A percentile compares a stretch with the other conserved stretches of the same genome.
These are phyloP conservation scores for Pilatotrama ljubarskyi DNA, from an alignment of 768 basidiomycete genomes.

Conservation along the genomic window DNA sequence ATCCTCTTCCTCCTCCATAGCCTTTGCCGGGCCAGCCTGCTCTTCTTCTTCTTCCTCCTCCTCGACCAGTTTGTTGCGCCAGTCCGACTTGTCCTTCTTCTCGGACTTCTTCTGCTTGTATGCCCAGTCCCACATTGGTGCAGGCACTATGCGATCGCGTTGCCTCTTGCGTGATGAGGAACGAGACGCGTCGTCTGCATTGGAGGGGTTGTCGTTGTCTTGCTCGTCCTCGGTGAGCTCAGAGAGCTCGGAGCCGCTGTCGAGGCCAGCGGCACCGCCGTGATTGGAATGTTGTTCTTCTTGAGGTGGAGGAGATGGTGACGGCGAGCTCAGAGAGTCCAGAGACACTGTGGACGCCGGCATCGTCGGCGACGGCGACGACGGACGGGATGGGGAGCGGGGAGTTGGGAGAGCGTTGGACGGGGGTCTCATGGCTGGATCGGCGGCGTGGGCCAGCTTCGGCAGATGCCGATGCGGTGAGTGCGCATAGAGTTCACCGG, in stretches of 20 bases:
- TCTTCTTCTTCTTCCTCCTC: constrained; percentile 52
- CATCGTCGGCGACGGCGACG: constrained; percentile 35
- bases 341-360: constrained; percentile 63
- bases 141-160: constrained; percentile 67
- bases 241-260: constrained; percentile 75
- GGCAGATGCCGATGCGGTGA: constrained; percentile 12
- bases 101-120: constrained; percentile 43
- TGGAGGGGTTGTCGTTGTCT: constrained; percentile 41
- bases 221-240: constrained; percentile 84
- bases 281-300: constrained; percentile 31
- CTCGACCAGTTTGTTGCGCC: constrained; percentile 35
- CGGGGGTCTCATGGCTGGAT: constrained; percentile 1
- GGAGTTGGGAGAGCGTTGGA: background rate
- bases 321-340: constrained; percentile 66
- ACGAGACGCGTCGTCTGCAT: constrained; percentile 28
- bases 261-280: constrained; percentile 44
- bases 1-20: constrained; percentile 66
- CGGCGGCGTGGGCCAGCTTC: constrained; percentile 21
- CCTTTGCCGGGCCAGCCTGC: constrained; percentile 45
- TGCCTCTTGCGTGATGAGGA: constrained; percentile 28
- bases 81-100: constrained; percentile 35
- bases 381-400: constrained; percentile 11
- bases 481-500: background rate
- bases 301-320: constrained; percentile 54
- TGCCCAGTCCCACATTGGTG: constrained; percentile 88